Percentiles rank a stretch among this genome's conserved stretches.
phyloP scores from a whole-genome alignment of 352 stramenopile genomes.

The Phytophthora litchii region DNA sequence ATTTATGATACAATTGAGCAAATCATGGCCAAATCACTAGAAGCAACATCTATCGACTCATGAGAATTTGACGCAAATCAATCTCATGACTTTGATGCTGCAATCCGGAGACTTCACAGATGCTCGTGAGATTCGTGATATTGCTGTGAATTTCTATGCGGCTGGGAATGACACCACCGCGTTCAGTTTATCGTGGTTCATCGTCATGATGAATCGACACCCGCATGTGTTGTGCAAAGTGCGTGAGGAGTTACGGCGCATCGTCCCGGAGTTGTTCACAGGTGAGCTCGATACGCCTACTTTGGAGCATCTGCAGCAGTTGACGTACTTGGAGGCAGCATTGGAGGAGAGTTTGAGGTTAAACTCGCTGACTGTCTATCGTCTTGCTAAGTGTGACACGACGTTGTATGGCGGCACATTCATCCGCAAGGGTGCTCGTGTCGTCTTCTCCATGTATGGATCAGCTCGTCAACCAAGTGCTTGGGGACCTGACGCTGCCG shows the following conservation, averaged over 20 bases:
- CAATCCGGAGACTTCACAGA: constrained; percentile 36
- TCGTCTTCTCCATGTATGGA: constrained; percentile 34
- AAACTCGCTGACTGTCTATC: constrained; percentile 43
- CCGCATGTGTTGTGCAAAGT: constrained; percentile 48
- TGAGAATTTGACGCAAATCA: constrained; percentile 12
- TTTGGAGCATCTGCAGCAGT: constrained; percentile 38
- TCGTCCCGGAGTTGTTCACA: constrained; percentile 28
- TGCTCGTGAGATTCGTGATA: constrained; percentile 53
- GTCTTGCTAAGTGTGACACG: constrained; percentile 47
- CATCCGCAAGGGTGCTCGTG: constrained; percentile 28
- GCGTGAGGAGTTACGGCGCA: constrained; percentile 37
- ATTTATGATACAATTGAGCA: constrained; percentile 36
- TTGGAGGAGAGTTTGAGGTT: constrained; percentile 57
- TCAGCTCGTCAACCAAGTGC: constrained; percentile 31
- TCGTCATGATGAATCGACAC: constrained; percentile 68
- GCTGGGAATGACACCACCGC: constrained; percentile 75
- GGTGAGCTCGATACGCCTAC: constrained; percentile 26
- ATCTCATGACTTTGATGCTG: constrained; percentile 54
- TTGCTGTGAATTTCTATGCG: constrained; percentile 73
- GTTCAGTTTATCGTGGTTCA: constrained; percentile 62
- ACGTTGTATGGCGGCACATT: constrained; percentile 55
- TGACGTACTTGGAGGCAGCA: constrained; percentile 55
- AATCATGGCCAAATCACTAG: constrained; percentile 36
- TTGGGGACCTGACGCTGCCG: constrained; percentile 47
- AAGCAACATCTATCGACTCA: constrained; percentile 5